These are phyloP conservation scores for Polyporus tsugae DNA, from an alignment of 1,284 basidiomycete species.

Conservation along the genomic window DNA sequence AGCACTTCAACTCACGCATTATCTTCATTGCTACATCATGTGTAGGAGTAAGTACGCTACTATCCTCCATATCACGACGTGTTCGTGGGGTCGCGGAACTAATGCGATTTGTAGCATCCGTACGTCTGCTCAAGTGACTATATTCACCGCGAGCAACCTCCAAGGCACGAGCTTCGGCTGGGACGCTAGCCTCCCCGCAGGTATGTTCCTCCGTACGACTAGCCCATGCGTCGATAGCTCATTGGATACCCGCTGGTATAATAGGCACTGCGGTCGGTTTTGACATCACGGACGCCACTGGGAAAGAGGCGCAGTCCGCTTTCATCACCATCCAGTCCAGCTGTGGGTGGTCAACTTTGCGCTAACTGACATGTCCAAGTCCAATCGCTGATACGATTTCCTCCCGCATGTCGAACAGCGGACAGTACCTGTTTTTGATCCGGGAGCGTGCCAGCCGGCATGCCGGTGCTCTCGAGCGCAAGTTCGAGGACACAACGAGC, in stretches of 20 bases:
- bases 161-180: conserved; percentile 1
- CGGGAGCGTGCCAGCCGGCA: too few species aligned
- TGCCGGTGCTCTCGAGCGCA: too few species aligned
- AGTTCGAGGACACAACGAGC: too few species aligned
- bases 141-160: not conserved
- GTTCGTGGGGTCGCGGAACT: not conserved
- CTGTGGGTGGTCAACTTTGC: not conserved
- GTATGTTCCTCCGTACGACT: not conserved
- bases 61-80: not conserved
- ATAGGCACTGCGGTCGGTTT: not conserved
- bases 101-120: not conserved
- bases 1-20: not conserved
- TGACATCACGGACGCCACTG: not conserved
- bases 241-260: not conserved
- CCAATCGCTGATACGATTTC: not conserved
- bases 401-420: not conserved
- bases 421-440: not conserved
- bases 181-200: not conserved
- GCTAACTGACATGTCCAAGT: not conserved
- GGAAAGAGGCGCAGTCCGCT: not conserved
- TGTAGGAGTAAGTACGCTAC: not conserved
- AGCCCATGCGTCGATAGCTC: not conserved
- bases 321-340: not conserved
- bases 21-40: too few species aligned
- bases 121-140: not conserved